Base-by-base conservation (phyloP, 208 protist genomes). In the Leptomonas seymouri region DNA sequence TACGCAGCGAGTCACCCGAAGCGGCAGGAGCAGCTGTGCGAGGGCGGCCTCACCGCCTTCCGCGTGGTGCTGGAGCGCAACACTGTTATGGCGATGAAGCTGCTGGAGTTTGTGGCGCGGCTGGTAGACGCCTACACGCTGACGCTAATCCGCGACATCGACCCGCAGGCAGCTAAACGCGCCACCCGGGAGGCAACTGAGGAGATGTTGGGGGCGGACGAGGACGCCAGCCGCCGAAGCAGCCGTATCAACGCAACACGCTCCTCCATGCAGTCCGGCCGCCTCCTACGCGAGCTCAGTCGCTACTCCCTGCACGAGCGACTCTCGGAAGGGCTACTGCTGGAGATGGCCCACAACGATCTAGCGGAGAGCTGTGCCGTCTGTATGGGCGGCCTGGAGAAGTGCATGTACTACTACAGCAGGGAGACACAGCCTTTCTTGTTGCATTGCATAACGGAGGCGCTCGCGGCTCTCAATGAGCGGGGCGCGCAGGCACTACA, bases 291-390 rank as follows among this genome's bases (percentile, higher is more conserved):
- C 1, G 89, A 95, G 78, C 79, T 97, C 51, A 89, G 82, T 53
- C 87, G 87, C 61, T 89, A 84, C 74, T 97, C 92, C 3, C 75
- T 88, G n/a, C 92, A 97, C 63, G 92, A 97, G 74, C 71, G 72
- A 46, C 79, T 97, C 44, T 83, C 92, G 6, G 76, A 82, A 51
- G 81, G 84, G 25, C 60, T 97, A 6, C 70, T 94, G 31, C 46
- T 90, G n/a, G 84, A 90, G 50, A 30, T 97, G 48, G 71, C 80
- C n/a, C 31, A 67, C 39, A 81, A 27, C 44, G 73, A 78, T 15
- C 72, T 76, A 3, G 54, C 31, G 1, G 81, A 91, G 30, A 62
- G 44, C 7, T 58, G 68, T 20, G n/a, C 46, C 23, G 48, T 66
- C 21, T 96, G 91, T 66, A 68, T 96, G 61, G 84, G 91, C 7